Conservation (phyloP, 164 flowering plant genomes). For the Litsea cubeba region DNA sequence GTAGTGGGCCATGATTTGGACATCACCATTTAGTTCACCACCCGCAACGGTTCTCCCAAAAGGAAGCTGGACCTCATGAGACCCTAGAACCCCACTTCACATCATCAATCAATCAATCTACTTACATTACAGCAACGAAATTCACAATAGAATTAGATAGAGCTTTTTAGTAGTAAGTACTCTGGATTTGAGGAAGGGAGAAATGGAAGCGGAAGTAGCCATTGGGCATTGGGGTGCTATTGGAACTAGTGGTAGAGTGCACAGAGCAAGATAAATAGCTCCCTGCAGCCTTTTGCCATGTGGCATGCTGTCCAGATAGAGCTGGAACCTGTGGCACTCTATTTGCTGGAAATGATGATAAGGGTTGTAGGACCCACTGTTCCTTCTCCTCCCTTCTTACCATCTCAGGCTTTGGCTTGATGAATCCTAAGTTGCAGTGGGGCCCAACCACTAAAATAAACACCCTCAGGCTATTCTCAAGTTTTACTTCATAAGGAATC, state of each 20-base stretch:
- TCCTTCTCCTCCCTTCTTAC: background rate
- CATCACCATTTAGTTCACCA: background rate
- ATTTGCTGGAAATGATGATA: background rate
- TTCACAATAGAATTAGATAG: background rate
- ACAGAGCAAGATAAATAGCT: background rate
- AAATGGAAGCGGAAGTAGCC: constrained; percentile 43
- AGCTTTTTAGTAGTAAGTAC: constrained; percentile 20
- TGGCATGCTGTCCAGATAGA: background rate
- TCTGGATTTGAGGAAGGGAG: constrained; percentile 45
- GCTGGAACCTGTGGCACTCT: background rate
- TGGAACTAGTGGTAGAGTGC: constrained; percentile 14
- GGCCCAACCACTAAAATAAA: too few species aligned
- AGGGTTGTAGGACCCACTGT: background rate
- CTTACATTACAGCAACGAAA: background rate
- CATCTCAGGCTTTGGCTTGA: too few species aligned
- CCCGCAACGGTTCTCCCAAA: constrained; percentile 64
- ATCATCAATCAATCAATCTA: background rate
- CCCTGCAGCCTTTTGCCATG: background rate
- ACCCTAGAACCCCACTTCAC: constrained; percentile 33
- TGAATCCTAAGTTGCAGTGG: too few species aligned
- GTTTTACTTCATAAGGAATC: too few species aligned
- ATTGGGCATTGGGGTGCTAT: constrained; percentile 24
- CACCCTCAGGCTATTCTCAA: too few species aligned
- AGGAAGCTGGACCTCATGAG: constrained; percentile 57
- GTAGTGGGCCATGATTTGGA: constrained; percentile 48